phyloP scores from a whole-genome alignment of 495 filamentous ascomycete genomes.

The Wilcoxina mikolae region DNA sequence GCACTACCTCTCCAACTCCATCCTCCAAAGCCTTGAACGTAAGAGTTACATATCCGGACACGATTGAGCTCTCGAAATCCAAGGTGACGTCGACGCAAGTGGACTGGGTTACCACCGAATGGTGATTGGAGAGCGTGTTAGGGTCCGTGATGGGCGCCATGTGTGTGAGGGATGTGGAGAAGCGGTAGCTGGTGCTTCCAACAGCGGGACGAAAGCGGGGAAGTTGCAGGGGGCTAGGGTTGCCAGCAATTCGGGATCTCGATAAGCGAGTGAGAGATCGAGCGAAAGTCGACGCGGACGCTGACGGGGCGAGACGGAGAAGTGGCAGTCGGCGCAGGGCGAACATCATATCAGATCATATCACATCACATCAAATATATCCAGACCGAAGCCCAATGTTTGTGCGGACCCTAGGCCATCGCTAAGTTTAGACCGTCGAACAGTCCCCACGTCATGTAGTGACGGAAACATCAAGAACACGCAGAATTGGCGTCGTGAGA shows the following conservation, averaged over 20 bases:
- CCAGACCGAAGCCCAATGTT: too few relatives aligned
- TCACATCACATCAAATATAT: too few relatives aligned
- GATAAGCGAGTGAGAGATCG: too few relatives aligned
- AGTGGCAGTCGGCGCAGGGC: not conserved
- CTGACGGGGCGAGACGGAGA: not conserved
- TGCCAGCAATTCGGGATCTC: not conserved
- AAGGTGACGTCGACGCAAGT: conserved; percentile 64
- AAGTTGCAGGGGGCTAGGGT: not conserved
- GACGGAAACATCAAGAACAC: too few relatives aligned
- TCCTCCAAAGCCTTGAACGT: conserved; percentile 54
- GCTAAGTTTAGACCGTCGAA: too few relatives aligned
- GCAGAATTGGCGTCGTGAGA: too few relatives aligned
- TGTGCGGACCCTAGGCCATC: too few relatives aligned
- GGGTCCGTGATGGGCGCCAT: conserved; percentile 43
- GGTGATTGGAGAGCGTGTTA: conserved; percentile 84
- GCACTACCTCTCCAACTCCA: conserved; percentile 55
- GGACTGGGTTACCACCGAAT: conserved; percentile 65
- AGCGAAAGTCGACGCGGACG: too few relatives aligned
- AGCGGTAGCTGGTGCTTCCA: not conserved
- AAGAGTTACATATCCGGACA: conserved; percentile 61
- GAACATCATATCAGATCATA: too few relatives aligned
- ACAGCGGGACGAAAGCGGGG: not conserved
- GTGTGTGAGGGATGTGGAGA: not conserved
- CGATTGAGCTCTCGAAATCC: conserved; percentile 58
- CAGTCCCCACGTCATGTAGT: too few relatives aligned